These are phyloP conservation scores for Saccharomyces jurei DNA, from an alignment of 805 yeast species.

Conservation along the genomic window DNA sequence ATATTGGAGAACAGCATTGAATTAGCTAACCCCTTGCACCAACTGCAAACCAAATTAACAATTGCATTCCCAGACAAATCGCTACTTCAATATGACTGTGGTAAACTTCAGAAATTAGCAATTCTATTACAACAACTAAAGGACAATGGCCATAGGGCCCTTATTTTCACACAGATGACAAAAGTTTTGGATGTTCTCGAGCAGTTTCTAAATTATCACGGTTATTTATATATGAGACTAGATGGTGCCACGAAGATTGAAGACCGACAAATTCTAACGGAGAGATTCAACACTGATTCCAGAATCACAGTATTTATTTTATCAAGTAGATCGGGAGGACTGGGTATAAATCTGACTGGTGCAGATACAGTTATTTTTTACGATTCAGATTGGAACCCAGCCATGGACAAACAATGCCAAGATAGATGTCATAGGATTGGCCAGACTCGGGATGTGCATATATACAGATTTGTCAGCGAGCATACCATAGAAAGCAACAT, in stretches of 20 bases:
- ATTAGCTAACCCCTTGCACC: slow-evolving; percentile 55
- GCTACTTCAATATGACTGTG: slow-evolving; percentile 89
- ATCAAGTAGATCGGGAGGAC: slow-evolving; percentile 95
- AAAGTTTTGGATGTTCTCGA: slow-evolving; percentile 89
- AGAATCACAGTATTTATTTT: slow-evolving; percentile 84
- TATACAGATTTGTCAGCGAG: slow-evolving; percentile 91
- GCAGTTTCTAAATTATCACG: slow-evolving; percentile 87
- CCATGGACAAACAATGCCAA: slow-evolving; percentile 98
- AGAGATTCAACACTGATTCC: slow-evolving; percentile 80
- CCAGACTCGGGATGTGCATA: slow-evolving; percentile 95
- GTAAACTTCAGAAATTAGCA: slow-evolving; percentile 85
- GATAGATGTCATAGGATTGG: slow-evolving; percentile 99
- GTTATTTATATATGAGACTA: slow-evolving; percentile 85
- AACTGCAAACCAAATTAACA: slow-evolving; percentile 74
- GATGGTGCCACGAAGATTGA: slow-evolving; percentile 98
- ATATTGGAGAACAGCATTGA: slow-evolving; percentile 7
- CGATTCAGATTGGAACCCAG: slow-evolving; percentile 99
- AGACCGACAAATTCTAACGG: slow-evolving; percentile 91
- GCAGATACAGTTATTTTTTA: slow-evolving; percentile 98
- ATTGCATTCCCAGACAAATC: slow-evolving; percentile 96
- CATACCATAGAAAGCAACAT: slow-evolving; percentile 94
- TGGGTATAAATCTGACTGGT: slow-evolving; percentile 95
- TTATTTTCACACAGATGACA: slow-evolving; percentile 97
- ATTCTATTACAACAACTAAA: slow-evolving; percentile 64
- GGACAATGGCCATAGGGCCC: slow-evolving; percentile 84